phyloP scores from a whole-genome alignment of 2,329 filamentous ascomycete species.

The Leptographium galeiforme region DNA sequence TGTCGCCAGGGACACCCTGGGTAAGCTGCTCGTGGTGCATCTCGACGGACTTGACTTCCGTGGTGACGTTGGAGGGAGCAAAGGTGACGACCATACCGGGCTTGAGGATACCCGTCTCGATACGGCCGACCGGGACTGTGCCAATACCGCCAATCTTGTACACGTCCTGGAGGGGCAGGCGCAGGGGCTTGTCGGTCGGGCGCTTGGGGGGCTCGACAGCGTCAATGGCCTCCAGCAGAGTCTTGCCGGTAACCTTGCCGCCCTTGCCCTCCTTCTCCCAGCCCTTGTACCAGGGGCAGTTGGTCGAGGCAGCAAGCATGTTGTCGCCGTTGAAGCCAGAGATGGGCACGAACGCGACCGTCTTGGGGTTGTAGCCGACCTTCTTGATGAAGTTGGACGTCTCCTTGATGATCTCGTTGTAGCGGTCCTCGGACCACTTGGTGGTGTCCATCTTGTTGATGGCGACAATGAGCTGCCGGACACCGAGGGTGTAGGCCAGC shows the following conservation, averaged over 20 bases:
- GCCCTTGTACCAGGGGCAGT: conserved; percentile 99
- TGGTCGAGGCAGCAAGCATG: conserved; percentile 82
- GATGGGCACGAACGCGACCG: conserved; percentile 97
- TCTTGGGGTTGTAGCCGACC: conserved; percentile 99
- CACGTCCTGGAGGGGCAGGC: conserved; percentile 98
- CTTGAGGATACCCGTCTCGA: conserved; percentile 97
- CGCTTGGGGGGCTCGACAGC: conserved; percentile 83
- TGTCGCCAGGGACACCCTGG: conserved; percentile 96
- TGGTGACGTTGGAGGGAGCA: conserved; percentile 96
- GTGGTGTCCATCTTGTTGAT: conserved; percentile 99
- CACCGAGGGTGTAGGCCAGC: conserved; percentile 98
- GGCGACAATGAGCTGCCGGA: conserved; percentile 99
- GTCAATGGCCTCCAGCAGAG: conserved; percentile 97
- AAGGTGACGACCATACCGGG: conserved; percentile 92
- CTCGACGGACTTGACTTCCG: conserved; percentile 99
- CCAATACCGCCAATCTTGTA: conserved; percentile 99
- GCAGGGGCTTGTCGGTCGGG: conserved; percentile 97
- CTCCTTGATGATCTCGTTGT: conserved; percentile 99
- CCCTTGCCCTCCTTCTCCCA: conserved; percentile 98
- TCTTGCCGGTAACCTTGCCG: conserved; percentile 82
- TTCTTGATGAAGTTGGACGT: conserved; percentile 99
- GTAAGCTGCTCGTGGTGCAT: conserved; percentile 99
- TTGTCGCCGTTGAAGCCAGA: conserved; percentile 99
- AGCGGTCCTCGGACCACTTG: conserved; percentile 95
- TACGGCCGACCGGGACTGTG: conserved; percentile 99